Base-by-base conservation (phyloP, 176 grass and related monocot species). In the Hyparrhenia diplandra region DNA sequence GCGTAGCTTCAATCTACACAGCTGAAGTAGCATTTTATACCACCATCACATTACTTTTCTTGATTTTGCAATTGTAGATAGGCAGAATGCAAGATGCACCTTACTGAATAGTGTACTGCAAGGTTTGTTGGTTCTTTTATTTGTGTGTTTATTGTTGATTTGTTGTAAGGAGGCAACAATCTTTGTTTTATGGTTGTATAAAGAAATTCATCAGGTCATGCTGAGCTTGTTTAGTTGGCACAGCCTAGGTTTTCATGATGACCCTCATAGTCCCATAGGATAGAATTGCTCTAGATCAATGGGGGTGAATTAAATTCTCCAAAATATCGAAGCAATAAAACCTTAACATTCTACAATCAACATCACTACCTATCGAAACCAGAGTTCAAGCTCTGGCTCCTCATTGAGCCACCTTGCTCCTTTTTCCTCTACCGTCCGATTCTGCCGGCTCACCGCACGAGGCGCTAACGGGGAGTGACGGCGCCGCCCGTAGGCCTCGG, bases 1-100 rank as follows among this genome's bases (percentile, higher is more conserved):
- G 64, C 59, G 28, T 82, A 65, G 40, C 74, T 62, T 81, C 73
- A n/a, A 36, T 76, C 29, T 49, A 28, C 37, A 68, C 27, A 35
- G 29, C 29, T 62, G 49, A 82, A 76, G 40, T 11, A 61, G 23
- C 45, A 70, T 43, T 10, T 36, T 29, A 8, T 63, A 47, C 20
- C 66, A 40, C 10, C 1, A 66, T 41, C 41, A 13, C 1, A 66
- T 41, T 41, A 10, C 0, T 58, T 54, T 21, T 27, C 21, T 34
- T 65, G 27, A 80, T 64, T 80, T 64, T 36, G 8, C 8, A 79
- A 65, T 17, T 39, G 32, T 32, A 43, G 47, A 67, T 18, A 32
- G 12, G 20, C 34, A 39, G 13, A 40, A 39, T 46, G 3, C 27
- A 58, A 25, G 17, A 27, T 60, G 52, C 52, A 24, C 10, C 30